Percentiles rank a stretch among this genome's conserved stretches.
Conservation (phyloP, 2,329 filamentous ascomycete genomes). For the Aaosphaeria pasadenensis region DNA sequence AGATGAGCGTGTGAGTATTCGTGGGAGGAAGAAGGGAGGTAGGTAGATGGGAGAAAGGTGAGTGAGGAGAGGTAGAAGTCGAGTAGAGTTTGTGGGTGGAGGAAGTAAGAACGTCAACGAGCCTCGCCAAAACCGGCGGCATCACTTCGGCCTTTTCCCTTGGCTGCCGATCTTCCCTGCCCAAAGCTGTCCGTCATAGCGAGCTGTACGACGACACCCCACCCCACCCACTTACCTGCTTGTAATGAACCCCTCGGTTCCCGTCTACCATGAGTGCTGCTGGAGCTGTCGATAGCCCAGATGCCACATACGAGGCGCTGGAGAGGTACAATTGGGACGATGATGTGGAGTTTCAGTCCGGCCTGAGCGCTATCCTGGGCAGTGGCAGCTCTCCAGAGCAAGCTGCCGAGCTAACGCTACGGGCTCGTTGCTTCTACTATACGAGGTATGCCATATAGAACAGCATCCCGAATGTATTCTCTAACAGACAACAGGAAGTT, state of each 20-base stretch:
- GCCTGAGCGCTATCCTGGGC: conserved; percentile 63
- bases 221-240: conserved; percentile 10
- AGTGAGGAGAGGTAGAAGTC: conserved; percentile 5
- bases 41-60: not conserved
- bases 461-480: not conserved
- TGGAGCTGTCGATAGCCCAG: conserved; percentile 15
- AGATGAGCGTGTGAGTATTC: conserved; percentile 3
- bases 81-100: conserved; percentile 12
- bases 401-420: conserved; percentile 57
- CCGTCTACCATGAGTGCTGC: conserved; percentile 21
- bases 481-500: conserved; percentile 30
- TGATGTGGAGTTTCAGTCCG: conserved; percentile 67
- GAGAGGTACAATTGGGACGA: conserved; percentile 66
- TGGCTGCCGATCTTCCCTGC: not conserved
- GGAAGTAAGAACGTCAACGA: conserved; percentile 6
- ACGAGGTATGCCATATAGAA: conserved; percentile 35
- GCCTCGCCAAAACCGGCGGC: not conserved
- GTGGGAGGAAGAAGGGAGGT: conserved; percentile 1
- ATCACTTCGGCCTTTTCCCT: not conserved
- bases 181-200: not conserved
- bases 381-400: conserved; percentile 54
- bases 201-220: not conserved
- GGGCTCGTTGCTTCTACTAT: conserved; percentile 71
- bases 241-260: conserved; percentile 4
- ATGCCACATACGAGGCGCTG: conserved; percentile 56